Evolutionary conservation across 768 basidiomycete species (phyloP), one percentile per base, ranked within the genome.

Genomic region (Daedalea quercina): DNA sequence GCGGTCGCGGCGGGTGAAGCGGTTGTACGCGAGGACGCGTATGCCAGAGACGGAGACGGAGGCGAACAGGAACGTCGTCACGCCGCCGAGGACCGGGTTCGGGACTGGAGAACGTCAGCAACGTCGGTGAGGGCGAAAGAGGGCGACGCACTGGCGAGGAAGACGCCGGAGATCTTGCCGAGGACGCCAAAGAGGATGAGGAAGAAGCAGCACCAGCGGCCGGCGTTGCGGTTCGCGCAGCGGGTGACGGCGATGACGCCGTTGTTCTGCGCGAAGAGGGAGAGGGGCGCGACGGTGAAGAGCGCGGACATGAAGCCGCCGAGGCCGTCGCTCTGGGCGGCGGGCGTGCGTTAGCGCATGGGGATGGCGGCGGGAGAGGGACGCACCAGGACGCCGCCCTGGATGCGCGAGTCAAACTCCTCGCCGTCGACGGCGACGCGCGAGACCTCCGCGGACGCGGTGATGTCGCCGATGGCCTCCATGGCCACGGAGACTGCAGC

Each of bases 391-490:
- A 93, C 73, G 20, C 90, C 91, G 9, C 90, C 89, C 68, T 91
- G 90, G 31, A 93, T 85, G 12, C 90, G 77, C 0, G 80, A 78
- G 65, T 93, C 90, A 65, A 92, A 93, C 48, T 87, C 80, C 9
- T 75, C 74, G 0, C 90, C 91, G 22, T 80, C 76, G 25, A 93
- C 87, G 9, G 74, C 68, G n/a, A 87, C 73, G 9, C 81, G 79
- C 2, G 88, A 91, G 12, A 89, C 87, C 65, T 94, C 91, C 1
- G 85, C 84, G 12, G 85, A 85, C 0, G 90, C 87, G 1, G 89
- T 87, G 58, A 88, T 81, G 59, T 93, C 90, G 3, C 90, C 90
- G 49, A 90, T 91, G 7, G 87, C 84, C 67, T 92, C 90, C 84
- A 92, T 87, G 0, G 84, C 79, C 0, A 82, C 65, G 0, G 87